Evolutionary conservation across 129 eudicot genomes (phyloP), one percentile per base, ranked within the genome.

Genomic region (Pulicaria dysenterica): DNA sequence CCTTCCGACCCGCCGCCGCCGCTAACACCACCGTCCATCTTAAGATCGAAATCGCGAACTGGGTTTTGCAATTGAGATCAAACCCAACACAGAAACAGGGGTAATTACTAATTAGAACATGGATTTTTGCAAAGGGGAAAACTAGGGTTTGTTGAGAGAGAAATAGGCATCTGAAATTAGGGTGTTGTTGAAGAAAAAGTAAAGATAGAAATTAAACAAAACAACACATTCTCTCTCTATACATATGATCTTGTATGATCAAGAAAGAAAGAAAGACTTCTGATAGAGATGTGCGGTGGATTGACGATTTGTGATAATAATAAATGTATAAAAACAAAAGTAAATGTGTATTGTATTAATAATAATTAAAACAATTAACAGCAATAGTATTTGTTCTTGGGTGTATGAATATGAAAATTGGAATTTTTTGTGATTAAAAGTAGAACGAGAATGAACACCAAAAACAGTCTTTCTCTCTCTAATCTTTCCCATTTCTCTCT

Each of bases 261-360:
- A 68, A 51, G 69, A 47, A 8, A 19, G 69, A 47, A 8, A 19
- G 12, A 40, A 71, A 44, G 46, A 19, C 12, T 37, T 47, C 11
- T 63, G 93, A 88, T 50, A 61, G 69, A 83, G 84, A 88, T 88
- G 88, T 72, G 88, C 78, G 96, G 88, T 86, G 87, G 80, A 77
- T 82, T 75, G 77, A 76, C 71, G 80, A 79, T 17, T 60, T 61
- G 72, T 51, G 77, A 70, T 47, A 31, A 43, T 58, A 72, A 66
- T 79, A 61, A 76, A 70, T 61, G 71, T 60, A 61, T 41, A 78
- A 72, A 79, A 65, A 73, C 77, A 67, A 67, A 67, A 72, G 74
- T 51, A 38, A 79, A 64, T 71, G 72, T 64, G 65, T 67, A 55
- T 56, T 19, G 82, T 54, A 43, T 63, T 54, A 64, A 53, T 70